Percentiles rank a stretch among this genome's conserved stretches.
phyloP scores from a whole-genome alignment of 345 rosid genomes.

The Arabidopsis arenosa region DNA sequence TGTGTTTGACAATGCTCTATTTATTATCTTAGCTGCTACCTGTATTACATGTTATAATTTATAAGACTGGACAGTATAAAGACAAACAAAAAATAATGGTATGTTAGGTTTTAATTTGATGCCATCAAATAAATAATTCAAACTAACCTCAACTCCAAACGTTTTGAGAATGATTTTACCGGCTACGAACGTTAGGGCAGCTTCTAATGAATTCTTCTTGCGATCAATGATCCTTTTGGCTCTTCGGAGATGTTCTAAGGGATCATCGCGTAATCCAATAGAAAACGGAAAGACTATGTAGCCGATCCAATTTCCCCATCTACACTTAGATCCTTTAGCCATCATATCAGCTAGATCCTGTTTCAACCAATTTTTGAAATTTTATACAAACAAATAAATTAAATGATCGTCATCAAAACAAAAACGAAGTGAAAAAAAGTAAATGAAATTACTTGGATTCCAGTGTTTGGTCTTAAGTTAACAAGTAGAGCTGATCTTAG shows the following conservation, averaged over 20 bases:
- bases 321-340: constrained; percentile 49
- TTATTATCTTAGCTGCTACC: constrained; percentile 47
- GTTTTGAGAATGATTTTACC: constrained; percentile 39
- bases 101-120: background rate
- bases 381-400: background rate
- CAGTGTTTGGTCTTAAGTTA: constrained; percentile 62
- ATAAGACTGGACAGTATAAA: background rate
- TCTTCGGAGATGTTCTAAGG: constrained; percentile 53
- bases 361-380: background rate
- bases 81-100: constrained; percentile 16
- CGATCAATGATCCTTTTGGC: constrained; percentile 58
- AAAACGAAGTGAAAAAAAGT: background rate
- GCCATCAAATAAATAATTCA: background rate
- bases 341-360: constrained; percentile 64
- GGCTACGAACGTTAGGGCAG: constrained; percentile 31
- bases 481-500: constrained; percentile 57
- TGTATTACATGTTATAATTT: constrained; percentile 27
- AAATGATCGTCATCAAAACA: background rate
- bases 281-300: constrained; percentile 59
- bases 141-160: constrained; percentile 54
- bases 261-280: constrained; percentile 51
- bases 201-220: constrained; percentile 62
- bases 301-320: constrained; percentile 71
- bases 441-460: constrained; percentile 56
- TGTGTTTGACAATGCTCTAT: constrained; percentile 51